These are phyloP conservation scores for Neurospora sp. DNA, from an alignment of 495 filamentous ascomycete genomes.

Conservation along the genomic window DNA sequence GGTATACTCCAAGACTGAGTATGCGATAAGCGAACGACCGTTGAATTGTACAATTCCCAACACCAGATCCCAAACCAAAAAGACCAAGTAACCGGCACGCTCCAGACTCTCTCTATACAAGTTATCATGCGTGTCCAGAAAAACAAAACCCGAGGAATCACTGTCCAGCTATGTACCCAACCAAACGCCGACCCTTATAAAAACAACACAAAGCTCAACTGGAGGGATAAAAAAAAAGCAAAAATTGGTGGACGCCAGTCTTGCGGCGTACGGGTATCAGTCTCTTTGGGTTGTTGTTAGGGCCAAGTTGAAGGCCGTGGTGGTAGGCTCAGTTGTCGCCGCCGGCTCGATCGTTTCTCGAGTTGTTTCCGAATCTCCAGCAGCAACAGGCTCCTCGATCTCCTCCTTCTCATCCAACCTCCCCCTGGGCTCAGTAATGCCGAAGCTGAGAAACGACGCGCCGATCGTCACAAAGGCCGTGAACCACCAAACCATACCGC, in stretches of 20 bases:
- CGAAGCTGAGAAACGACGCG: slow-evolving; percentile 49
- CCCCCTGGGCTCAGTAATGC: slow-evolving; percentile 36
- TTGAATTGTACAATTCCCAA: background rate
- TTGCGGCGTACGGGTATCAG: background rate
- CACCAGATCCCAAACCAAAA: background rate
- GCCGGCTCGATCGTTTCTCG: slow-evolving; percentile 1
- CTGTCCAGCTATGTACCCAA: background rate
- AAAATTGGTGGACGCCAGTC: background rate
- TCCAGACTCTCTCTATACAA: background rate
- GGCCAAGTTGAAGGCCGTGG: background rate
- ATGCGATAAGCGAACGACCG: background rate
- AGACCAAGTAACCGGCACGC: background rate
- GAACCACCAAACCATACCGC: slow-evolving; percentile 88
- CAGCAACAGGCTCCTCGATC: slow-evolving; percentile 1
- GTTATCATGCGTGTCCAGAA: background rate
- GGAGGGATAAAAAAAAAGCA: background rate
- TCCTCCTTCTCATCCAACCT: slow-evolving; percentile 27
- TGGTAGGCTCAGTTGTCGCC: background rate
- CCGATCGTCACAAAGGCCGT: slow-evolving; percentile 63
- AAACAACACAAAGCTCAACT: background rate
- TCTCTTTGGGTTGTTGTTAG: background rate
- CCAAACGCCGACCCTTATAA: background rate
- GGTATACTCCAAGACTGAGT: background rate
- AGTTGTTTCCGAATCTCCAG: background rate
- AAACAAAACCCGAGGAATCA: background rate